Evolutionary conservation across 805 yeast genomes (phyloP), one percentile per base, ranked within the genome.

Genomic region (Tetrapisispora nanseiensis): DNA sequence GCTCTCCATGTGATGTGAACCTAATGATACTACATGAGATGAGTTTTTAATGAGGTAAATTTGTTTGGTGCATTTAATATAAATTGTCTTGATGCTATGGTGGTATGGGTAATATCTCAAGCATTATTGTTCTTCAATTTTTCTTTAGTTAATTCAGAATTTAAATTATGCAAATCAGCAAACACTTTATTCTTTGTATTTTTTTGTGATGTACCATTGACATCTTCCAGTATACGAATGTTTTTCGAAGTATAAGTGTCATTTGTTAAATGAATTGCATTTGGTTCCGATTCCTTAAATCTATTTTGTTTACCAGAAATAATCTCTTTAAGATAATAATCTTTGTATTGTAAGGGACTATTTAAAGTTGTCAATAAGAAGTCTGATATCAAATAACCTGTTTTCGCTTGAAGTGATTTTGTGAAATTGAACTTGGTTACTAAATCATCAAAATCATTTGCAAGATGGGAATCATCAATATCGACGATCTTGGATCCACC

Each of bases 211-310:
- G 61, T 59, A 33, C 70, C 68, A 42, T 66, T 63, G n/a, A 70
- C 68, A 51, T 70, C 77, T 34, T 72, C 65, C 43, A 73, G 77
- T 46, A 78, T 65, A 47, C 70, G 69, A 27, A 80, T 64, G 50
- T 82, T 84, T 4, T 75, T 67, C 31, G 82, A 76, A 24, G 62
- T 67, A 54, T 76, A 82, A 35, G 75, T 79, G 23, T 67, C 68
- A 7, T 67, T 59, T 44, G 76, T 66, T 50, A 85, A 67, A 46
- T 78, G 76, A 43, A 85, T 75, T 23, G 86, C 90, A 52, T 82
- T 75, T n/a, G 92, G 87, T 53, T 78, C 75, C 56, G 78, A 72
- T 55, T 82, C 87, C 51, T 74, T 75, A 49, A 65, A 71, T 55
- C 66, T 65, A 7, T 46, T 49, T 11, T 54, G 45, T 40, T 52